These are phyloP conservation scores for Dryas octopetala DNA, from an alignment of 306 rosid genomes.

Conservation along the genomic window DNA sequence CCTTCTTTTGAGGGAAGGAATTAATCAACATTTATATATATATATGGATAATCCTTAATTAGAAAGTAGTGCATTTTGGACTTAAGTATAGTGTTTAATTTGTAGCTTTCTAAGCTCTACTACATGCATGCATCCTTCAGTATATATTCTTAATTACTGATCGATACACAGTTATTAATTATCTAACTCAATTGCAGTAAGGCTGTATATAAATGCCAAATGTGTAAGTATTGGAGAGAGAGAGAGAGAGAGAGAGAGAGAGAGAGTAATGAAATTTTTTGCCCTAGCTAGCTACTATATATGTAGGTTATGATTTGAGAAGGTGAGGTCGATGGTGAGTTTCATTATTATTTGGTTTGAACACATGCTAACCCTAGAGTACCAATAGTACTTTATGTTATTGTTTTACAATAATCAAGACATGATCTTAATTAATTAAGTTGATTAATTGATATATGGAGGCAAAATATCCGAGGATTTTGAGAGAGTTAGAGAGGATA, in stretches of 20 bases:
- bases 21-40: neutral
- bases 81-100: neutral
- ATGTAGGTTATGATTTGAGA: slow-evolving; percentile 11
- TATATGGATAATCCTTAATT: slow-evolving; percentile 27
- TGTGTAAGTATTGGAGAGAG: too few species aligned
- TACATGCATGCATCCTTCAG: too few species aligned
- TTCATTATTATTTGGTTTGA: slow-evolving; percentile 6
- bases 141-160: neutral
- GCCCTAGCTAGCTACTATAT: neutral
- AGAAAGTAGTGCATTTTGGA: neutral
- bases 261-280: neutral
- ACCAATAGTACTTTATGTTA: too few species aligned
- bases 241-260: neutral
- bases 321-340: neutral
- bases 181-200: too few species aligned
- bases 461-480: too few species aligned
- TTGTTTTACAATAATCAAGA: neutral
- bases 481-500: too few species aligned
- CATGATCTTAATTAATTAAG: neutral
- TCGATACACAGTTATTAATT: neutral
- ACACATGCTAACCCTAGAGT: neutral
- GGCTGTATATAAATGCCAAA: too few species aligned
- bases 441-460: too few species aligned
- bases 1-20: neutral
- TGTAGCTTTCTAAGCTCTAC: too few species aligned